These are phyloP conservation scores for Aspergillus ustus DNA, from an alignment of 2,329 filamentous ascomycete species.

Conservation along the genomic window DNA sequence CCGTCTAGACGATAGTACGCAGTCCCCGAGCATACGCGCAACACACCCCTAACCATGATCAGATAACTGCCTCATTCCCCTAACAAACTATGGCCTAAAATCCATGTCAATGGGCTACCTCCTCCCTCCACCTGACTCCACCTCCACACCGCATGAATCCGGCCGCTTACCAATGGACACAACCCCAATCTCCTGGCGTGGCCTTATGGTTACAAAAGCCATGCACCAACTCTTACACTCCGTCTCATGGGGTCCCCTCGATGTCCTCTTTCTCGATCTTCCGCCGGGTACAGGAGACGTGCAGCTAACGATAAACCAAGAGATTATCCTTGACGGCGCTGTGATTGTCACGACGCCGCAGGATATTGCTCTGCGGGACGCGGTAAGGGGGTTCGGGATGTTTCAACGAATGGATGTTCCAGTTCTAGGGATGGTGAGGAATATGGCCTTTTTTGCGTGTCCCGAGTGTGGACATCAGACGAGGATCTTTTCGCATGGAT, in stretches of 20 bases:
- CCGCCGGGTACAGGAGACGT: constrained; percentile 95
- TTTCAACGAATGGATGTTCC: constrained; percentile 84
- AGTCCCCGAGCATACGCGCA: neutral
- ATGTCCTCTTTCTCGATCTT: constrained; percentile 86
- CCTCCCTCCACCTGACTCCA: constrained; percentile 19
- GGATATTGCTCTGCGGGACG: constrained; percentile 88
- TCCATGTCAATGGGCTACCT: constrained; percentile 91
- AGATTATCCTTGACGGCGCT: constrained; percentile 81
- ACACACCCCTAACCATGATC: neutral
- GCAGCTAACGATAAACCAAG: constrained; percentile 95
- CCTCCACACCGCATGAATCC: constrained; percentile 24
- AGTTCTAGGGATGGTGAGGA: constrained; percentile 82
- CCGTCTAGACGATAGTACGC: constrained; percentile 70
- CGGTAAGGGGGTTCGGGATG: constrained; percentile 88
- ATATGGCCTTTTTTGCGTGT: constrained; percentile 86
- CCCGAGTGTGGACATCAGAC: constrained; percentile 76
- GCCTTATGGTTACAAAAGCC: constrained; percentile 97
- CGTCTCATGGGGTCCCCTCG: constrained; percentile 89
- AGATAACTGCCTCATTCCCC: constrained; percentile 70
- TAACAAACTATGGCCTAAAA: constrained; percentile 94
- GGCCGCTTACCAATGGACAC: constrained; percentile 46
- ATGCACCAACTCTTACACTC: constrained; percentile 94
- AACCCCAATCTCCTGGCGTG: constrained; percentile 90
- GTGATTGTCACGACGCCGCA: constrained; percentile 93
- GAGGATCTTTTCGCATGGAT: constrained; percentile 69